Percentiles rank a stretch among this genome's conserved stretches.
Evolutionary conservation across 208 protist species (phyloP).

Genomic region (Naegleria gruberi): DNA sequence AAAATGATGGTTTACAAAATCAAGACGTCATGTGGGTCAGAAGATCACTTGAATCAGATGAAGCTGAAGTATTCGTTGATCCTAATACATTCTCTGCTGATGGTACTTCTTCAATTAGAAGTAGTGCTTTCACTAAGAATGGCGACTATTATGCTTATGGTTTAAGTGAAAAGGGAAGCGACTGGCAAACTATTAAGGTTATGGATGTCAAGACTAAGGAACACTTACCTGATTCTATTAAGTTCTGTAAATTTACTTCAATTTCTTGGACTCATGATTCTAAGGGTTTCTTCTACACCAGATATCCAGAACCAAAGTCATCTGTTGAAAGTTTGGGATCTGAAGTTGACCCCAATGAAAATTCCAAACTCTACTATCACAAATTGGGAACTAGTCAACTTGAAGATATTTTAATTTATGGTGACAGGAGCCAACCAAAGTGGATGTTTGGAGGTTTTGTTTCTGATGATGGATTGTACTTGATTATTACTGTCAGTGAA

Average conservation of each 20-base stretch:
- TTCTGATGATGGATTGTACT: constrained; percentile 63
- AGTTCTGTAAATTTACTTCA: constrained; percentile 76
- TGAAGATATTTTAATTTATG: constrained; percentile 62
- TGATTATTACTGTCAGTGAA: constrained; percentile 56
- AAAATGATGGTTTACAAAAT: constrained; percentile 82
- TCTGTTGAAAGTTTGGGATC: constrained; percentile 56
- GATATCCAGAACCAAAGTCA: constrained; percentile 50
- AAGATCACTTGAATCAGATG: constrained; percentile 34
- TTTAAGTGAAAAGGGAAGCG: constrained; percentile 69
- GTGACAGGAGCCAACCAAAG: constrained; percentile 59
- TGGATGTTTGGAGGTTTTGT: constrained; percentile 58
- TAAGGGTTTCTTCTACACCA: constrained; percentile 80
- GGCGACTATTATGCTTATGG: constrained; percentile 70
- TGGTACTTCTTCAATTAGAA: constrained; percentile 63
- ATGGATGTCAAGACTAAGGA: constrained; percentile 47
- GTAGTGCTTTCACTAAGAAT: constrained; percentile 55
- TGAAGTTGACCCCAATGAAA: constrained; percentile 63
- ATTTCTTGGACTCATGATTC: constrained; percentile 64
- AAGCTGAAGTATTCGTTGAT: constrained; percentile 67
- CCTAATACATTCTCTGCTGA: constrained; percentile 70
- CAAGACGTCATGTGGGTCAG: constrained; percentile 62
- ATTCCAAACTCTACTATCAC: constrained; percentile 77
- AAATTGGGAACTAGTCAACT: constrained; percentile 56
- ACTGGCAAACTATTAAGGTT: constrained; percentile 74
- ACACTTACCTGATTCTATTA: constrained; percentile 51